Base-by-base conservation (phyloP, 345 rosid genomes). In the Lagerstroemia speciosa region DNA sequence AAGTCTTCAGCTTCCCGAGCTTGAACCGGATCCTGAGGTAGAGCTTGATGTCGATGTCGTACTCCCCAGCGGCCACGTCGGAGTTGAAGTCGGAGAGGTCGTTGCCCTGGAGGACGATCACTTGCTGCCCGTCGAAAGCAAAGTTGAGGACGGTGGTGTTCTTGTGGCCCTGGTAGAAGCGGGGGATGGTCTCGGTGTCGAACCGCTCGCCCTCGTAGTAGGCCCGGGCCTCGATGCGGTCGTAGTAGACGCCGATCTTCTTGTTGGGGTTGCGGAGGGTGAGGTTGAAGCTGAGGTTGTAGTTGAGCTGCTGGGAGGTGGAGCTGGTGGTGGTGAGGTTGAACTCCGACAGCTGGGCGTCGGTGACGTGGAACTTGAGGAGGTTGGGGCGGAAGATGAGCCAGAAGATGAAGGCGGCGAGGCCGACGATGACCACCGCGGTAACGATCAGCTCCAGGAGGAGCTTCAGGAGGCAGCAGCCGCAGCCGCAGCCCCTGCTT, bases 381-480 rank as follows among this genome's bases (percentile, higher is more conserved):
- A 48, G 66, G 76, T 73, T 77, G 74, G 85, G 83, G 26, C 79
- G 83, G 69, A 82, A 67, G 33, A 82, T 34, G 66, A 82, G 79
- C 85, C 85, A 82, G 81, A 82, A 68, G 38, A 82, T 7, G 57
- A 82, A 48, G 63, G 52, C 34, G 45, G 76, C 77, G 24, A 78
- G 57, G 61, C 81, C 83, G 20, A 75, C 29, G 65, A 50, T 3
- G 67, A 77, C 27, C 20, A 53, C 73, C 58, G 66, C 57, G 67
- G 76, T 55, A 41, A 77, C 6, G 67, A 76, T 2, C 30, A 76
- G 24, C 58, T 72, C 22, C 45, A 72, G n/a, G 60, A 76, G 30
- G 73, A 76, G 45, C 70, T 36, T 58, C 58, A 77, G 37, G 62
- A 77, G 55, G 74, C 76, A 72, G 68, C 76, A 72, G 62, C 73